Evolutionary conservation across 768 basidiomycete species (phyloP), one percentile per base, ranked within the genome.

Genomic region (Arthromyces matolae): DNA sequence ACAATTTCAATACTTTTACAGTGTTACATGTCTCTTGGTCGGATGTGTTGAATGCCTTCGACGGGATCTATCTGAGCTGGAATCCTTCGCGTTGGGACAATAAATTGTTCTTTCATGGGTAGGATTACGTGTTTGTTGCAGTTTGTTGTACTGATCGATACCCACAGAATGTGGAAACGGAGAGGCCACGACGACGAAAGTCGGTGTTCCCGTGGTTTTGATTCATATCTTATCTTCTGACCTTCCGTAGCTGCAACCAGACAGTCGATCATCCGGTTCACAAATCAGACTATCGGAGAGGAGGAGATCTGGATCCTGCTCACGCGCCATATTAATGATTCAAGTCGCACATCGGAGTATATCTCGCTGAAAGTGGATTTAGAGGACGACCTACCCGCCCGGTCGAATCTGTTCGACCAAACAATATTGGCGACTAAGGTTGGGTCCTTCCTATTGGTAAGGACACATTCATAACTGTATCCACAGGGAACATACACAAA

Each of bases 41-140:
- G 13, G 80, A 83, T 31, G 75, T 87, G 8, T 76, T 92, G 35
- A 71, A 78, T 5, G 66, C 78, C 0, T 97, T 97, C 53, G 83
- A 90, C 28, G 80, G 86, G 2, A 64, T 95, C 31, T 92, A 93
- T 64, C 61, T 89, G 28, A 95, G 87, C 60, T 98, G 95, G 95
- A 76, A 93, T 62, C 89, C 93, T 0, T 54, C 40, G 0, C 69
- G 79, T 2, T 87, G 90, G 67, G 53, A 68, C 3, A 64, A 72
- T 23, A 51, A 53, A 2, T 54, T 80, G 20, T 67, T 57, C 13
- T 79, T 89, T 51, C 91, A 95, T 50, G 85, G 86, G 92, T 88
- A 47, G 38, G 77, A 62, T 14, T 8, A 12, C 8, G 32, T 10
- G n/a, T 18, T 10, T 13, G 20, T 29, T 3, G n/a, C 2, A 19